Base-by-base conservation (phyloP, 768 basidiomycete genomes). In the Russula griseocarnosa region DNA sequence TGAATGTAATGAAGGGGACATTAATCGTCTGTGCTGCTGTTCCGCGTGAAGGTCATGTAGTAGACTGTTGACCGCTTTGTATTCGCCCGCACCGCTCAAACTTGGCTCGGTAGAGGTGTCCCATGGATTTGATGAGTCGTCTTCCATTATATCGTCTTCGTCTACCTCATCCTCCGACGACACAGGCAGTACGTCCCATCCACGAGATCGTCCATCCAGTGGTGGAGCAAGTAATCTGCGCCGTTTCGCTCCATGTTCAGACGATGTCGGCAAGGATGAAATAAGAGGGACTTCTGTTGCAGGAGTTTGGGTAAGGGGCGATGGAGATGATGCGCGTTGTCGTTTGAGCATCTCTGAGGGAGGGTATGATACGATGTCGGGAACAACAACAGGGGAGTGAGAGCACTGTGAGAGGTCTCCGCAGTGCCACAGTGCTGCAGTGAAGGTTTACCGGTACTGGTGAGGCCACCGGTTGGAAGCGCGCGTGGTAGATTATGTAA, bases 11-110 rank as follows among this genome's bases (percentile, higher is more conserved):
- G 60, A 55, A 30, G 67, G n/a, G 16, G 67, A 65, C 42, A 77
- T 84, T 28, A 84, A 62, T 38, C 83, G 75, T 55, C 88, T 80
- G 69, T 88, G 86, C 59, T 87, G 83, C 67, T 87, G 80, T 26
- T 86, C 78, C 44, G 83, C 78, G 69, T 92, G 90, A 57, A 91
- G 72, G 69, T 90, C 84, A 61, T 87, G 84, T 42, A 92, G 81
- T 67, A 88, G 75, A 53, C 68, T 80, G 73, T 92, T 92, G 61
- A 82, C 77, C 36, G 77, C 75, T 70, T 81, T 81, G 76, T 92
- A 92, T 75, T 69, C 75, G 54, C 72, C 73, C 14, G 72, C 63
- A 34, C 46, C 22, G 34, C 53, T 36, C 26, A 50, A n/a, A 28
- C 49, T 36, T 5, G 24, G 52, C 24, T 44, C 76, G 10, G 13